phyloP scores from a whole-genome alignment of 257 asterid species.

The Nicotiana obtusifolia region DNA sequence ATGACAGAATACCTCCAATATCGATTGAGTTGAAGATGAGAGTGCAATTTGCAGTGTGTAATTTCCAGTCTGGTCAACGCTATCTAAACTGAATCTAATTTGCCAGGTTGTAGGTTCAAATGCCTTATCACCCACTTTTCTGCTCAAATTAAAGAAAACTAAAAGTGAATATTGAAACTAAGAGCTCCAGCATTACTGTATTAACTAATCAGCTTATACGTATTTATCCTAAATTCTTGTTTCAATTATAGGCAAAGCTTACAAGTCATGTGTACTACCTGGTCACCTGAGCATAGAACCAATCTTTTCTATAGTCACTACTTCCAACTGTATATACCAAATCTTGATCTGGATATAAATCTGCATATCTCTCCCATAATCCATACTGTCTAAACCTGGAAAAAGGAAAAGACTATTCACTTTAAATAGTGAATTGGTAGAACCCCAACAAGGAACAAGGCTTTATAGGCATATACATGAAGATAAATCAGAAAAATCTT shows the following conservation, averaged over 20 bases:
- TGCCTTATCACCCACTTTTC: slow-evolving; percentile 48
- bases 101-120: slow-evolving; percentile 69
- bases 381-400: slow-evolving; percentile 85
- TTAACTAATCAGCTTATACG: neutral
- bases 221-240: neutral
- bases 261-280: slow-evolving; percentile 15
- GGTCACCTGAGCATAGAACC: slow-evolving; percentile 71
- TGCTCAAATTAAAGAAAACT: slow-evolving; percentile 11
- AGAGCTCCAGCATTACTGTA: neutral
- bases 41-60: slow-evolving; percentile 62
- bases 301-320: slow-evolving; percentile 59
- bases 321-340: slow-evolving; percentile 60
- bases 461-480: neutral
- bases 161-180: neutral
- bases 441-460: neutral
- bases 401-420: neutral
- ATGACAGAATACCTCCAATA: slow-evolving; percentile 47
- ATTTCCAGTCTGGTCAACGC: slow-evolving; percentile 30
- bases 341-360: slow-evolving; percentile 56
- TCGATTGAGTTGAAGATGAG: slow-evolving; percentile 55
- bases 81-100: slow-evolving; percentile 47
- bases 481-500: neutral
- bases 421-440: neutral
- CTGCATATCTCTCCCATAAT: slow-evolving; percentile 80
- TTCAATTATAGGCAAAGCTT: neutral